phyloP scores from a whole-genome alignment of 805 yeast genomes.

The Pichia phayaonensis region DNA sequence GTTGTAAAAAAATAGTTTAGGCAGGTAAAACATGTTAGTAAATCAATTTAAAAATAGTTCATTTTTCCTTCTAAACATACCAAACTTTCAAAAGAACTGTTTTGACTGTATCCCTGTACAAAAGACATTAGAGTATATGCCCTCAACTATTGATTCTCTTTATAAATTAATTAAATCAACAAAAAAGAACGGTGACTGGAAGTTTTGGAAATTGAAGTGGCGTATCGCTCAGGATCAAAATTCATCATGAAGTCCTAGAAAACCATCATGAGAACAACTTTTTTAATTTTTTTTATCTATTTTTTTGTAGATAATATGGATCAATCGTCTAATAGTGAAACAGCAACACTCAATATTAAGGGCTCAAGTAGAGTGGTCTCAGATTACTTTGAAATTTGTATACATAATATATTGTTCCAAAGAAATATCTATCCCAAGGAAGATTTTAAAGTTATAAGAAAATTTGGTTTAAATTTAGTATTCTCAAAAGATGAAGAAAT shows the following conservation, averaged over 20 bases:
- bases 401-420: slow-evolving; percentile 77
- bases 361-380: slow-evolving; percentile 77
- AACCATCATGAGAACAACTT: no score
- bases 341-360: slow-evolving; percentile 30
- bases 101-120: slow-evolving; percentile 13
- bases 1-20: background rate
- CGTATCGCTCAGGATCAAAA: background rate
- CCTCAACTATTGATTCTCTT: background rate
- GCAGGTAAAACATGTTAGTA: slow-evolving; percentile 4
- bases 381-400: slow-evolving; percentile 78
- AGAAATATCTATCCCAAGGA: slow-evolving; percentile 85
- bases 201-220: background rate
- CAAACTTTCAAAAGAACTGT: slow-evolving; percentile 13
- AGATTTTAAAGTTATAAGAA: slow-evolving; percentile 69
- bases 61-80: slow-evolving; percentile 2
- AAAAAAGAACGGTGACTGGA: background rate
- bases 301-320: background rate
- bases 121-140: slow-evolving; percentile 9
- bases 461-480: slow-evolving; percentile 71
- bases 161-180: no score
- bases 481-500: slow-evolving; percentile 72
- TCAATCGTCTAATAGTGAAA: background rate
- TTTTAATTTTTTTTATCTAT: background rate
- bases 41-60: background rate
- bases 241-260: no score